Percentiles rank a stretch among this genome's conserved stretches.
Conservation (phyloP, 352 stramenopile genomes). For the Plasmopara viticola region DNA sequence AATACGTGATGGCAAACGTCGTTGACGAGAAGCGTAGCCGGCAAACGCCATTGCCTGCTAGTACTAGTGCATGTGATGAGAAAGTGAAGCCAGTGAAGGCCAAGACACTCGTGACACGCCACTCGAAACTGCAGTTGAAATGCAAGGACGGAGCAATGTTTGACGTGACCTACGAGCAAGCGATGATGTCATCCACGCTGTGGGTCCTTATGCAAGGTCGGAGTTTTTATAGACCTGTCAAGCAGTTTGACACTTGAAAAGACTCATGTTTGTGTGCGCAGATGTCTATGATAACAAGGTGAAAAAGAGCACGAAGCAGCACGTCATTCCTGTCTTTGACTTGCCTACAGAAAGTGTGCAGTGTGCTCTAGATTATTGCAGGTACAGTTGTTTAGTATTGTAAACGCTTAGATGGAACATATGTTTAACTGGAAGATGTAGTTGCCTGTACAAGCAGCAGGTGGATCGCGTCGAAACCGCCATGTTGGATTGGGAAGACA, state of each 20-base stretch:
- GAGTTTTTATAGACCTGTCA: neutral
- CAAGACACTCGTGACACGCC: slow-evolving; percentile 6
- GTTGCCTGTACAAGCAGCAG: slow-evolving; percentile 73
- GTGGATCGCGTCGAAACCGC: slow-evolving; percentile 51
- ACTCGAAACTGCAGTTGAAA: slow-evolving; percentile 69
- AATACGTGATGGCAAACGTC: slow-evolving; percentile 23
- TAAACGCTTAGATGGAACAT: neutral
- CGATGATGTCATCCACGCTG: slow-evolving; percentile 83
- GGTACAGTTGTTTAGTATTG: slow-evolving; percentile 19
- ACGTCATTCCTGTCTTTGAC: slow-evolving; percentile 71
- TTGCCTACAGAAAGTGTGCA: slow-evolving; percentile 66
- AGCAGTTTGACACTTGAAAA: slow-evolving; percentile 1
- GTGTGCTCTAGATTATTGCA: slow-evolving; percentile 67
- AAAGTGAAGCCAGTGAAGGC: slow-evolving; percentile 6
- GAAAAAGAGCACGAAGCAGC: slow-evolving; percentile 51
- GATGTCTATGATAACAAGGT: slow-evolving; percentile 46
- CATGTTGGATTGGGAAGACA: slow-evolving; percentile 59
- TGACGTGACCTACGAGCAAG: slow-evolving; percentile 73
- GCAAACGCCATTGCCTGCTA: slow-evolving; percentile 6
- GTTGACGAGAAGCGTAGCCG: slow-evolving; percentile 21
- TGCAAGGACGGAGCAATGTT: slow-evolving; percentile 63
- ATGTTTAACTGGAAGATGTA: slow-evolving; percentile 18
- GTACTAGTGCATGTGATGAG: slow-evolving; percentile 9
- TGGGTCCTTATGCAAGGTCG: slow-evolving; percentile 73
- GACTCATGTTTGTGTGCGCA: slow-evolving; percentile 11